Evolutionary conservation across 1,284 basidiomycete genomes (phyloP), one percentile per base, ranked within the genome.

Genomic region (Ustilago loliicola): DNA sequence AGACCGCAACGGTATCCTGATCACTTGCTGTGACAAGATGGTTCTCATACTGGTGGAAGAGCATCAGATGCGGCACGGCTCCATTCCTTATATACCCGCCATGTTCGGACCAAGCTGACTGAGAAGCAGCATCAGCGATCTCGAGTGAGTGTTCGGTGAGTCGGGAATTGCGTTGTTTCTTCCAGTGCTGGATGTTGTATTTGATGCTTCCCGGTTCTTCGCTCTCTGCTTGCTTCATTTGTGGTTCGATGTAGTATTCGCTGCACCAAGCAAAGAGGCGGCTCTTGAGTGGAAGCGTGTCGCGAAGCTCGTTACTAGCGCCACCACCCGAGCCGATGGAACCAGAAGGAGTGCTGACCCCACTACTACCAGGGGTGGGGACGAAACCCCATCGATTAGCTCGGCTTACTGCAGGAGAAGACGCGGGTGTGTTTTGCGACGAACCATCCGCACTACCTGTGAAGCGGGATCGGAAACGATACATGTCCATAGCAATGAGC

Each of bases 201-300:
- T 93, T 92, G 53, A 93, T 88, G 73, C 94, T 96, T 3, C 96
- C 96, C 19, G 96, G 95, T 87, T 99, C 97, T 83, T 98, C 95
- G 4, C 91, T 91, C 86, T 99, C 96, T 21, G 94, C 91, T 90
- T 95, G 66, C 70, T 75, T 66, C 85, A 86, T 86, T 68, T 86
- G 96, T 4, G 96, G 95, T 87, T 98, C 96, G 74, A 94, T 95
- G 88, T 98, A 99, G 87, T 98, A 98, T 85, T 98, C 96, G 82
- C 92, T 91, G 71, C 94, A 95, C 94, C 95, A 98, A 83, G 97
- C 95, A 85, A 94, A 99, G 87, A 95, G 96, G 2, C 91, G 90
- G 83, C 94, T 95, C 87, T 94, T 95, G 80, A 99, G 88, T 0
- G 96, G 96, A 69, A 99, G 88, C 2, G 89, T 87, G 80, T 90